Conservation (phyloP, 2,329 filamentous ascomycete species). For the Fonsecaea monophora region DNA sequence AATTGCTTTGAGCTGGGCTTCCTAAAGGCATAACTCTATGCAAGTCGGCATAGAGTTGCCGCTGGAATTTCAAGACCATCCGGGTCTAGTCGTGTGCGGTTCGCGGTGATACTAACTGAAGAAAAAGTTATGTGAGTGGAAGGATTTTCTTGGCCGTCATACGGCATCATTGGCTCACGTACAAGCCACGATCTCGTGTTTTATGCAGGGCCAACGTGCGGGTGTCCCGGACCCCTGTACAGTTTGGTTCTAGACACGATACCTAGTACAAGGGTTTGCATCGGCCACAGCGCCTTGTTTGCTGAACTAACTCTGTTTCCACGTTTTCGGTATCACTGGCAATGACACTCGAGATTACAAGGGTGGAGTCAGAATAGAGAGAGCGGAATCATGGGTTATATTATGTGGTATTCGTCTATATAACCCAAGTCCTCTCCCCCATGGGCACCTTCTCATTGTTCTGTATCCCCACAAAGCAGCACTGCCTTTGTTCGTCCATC, state of each 20-base stretch:
- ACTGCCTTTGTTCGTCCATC: slow-evolving; percentile 2
- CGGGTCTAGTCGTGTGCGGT: slow-evolving; percentile 7
- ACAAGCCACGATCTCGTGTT: slow-evolving; percentile 6
- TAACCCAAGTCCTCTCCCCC: slow-evolving; percentile 28
- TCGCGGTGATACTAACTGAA: slow-evolving; percentile 10
- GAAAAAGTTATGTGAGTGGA: slow-evolving; percentile 13
- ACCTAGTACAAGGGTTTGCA: slow-evolving; percentile 12
- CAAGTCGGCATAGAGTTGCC: slow-evolving; percentile 6
- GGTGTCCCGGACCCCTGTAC: slow-evolving; percentile 10
- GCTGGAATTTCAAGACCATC: slow-evolving; percentile 11
- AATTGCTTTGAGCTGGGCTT: background rate
- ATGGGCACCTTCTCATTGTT: slow-evolving; percentile 20
- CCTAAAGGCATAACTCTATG: slow-evolving; percentile 3
- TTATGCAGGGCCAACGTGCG: slow-evolving; percentile 6
- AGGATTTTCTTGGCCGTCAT: slow-evolving; percentile 6
- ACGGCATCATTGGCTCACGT: slow-evolving; percentile 16
- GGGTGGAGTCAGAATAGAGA: slow-evolving; percentile 9
- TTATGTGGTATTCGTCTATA: slow-evolving; percentile 23
- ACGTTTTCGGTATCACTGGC: slow-evolving; percentile 18
- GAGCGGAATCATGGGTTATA: slow-evolving; percentile 27
- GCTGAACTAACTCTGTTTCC: slow-evolving; percentile 14
- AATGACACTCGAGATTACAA: slow-evolving; percentile 4
- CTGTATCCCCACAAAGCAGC: slow-evolving; percentile 29
- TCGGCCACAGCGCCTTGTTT: slow-evolving; percentile 8
- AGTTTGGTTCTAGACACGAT: slow-evolving; percentile 28